Evolutionary conservation across 176 grass and related monocot species (phyloP).

Genomic region (Paspalum notatum): DNA sequence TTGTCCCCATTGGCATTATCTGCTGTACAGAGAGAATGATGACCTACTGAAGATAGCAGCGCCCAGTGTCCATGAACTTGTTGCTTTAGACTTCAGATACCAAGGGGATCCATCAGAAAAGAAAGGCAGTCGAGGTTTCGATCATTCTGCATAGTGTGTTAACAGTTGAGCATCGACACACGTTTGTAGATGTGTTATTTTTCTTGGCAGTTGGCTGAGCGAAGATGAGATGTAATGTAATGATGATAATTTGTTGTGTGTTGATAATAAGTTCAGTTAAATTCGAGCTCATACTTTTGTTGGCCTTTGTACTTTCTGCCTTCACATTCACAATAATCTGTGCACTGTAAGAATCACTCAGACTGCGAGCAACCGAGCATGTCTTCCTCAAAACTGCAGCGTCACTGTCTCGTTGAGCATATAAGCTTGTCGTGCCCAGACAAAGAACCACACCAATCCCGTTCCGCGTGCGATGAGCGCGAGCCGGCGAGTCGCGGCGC

Average conservation of each 20-base stretch:
- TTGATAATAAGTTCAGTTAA: not conserved
- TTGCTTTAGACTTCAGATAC: not conserved
- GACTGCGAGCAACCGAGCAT: not conserved
- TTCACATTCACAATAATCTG: too few species aligned
- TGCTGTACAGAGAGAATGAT: not conserved
- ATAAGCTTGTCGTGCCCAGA: not conserved
- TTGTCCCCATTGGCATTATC: not conserved
- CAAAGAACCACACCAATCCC: too few species aligned
- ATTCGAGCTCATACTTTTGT: too few species aligned
- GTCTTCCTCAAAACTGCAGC: not conserved
- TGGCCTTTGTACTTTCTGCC: too few species aligned
- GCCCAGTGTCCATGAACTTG: not conserved
- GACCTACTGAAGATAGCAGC: slow-evolving; percentile 34
- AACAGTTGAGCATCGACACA: not conserved
- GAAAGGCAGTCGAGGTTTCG: not conserved
- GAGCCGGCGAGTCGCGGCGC: not conserved
- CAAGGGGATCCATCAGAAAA: not conserved
- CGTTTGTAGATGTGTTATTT: not conserved
- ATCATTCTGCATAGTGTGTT: not conserved
- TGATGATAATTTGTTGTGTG: not conserved
- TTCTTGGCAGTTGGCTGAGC: not conserved
- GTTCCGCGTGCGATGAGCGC: not conserved
- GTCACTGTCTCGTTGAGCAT: not conserved
- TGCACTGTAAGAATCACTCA: not conserved
- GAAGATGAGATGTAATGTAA: not conserved